phyloP scores from a whole-genome alignment of 108 stramenopile species.

The Skeletonema marinoi region DNA sequence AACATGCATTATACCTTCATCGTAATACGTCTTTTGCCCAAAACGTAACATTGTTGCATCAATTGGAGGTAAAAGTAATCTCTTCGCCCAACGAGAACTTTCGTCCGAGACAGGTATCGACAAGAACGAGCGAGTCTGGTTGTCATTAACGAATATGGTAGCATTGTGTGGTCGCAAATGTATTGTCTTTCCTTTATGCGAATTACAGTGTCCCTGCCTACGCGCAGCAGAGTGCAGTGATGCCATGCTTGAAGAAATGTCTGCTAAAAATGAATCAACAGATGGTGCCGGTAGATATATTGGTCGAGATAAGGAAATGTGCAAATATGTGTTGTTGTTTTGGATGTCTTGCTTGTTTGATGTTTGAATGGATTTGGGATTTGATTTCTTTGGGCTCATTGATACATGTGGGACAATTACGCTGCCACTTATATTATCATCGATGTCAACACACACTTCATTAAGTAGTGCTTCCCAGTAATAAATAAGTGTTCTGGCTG shows the following conservation, averaged over 20 bases:
- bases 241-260: slow-evolving; percentile 24
- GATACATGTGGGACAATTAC: slow-evolving; percentile 36
- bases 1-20: slow-evolving; percentile 38
- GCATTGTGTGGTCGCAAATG: slow-evolving; percentile 26
- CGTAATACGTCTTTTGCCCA: slow-evolving; percentile 35
- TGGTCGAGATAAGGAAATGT: slow-evolving; percentile 39
- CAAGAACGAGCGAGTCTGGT: slow-evolving; percentile 32
- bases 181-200: slow-evolving; percentile 9
- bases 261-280: slow-evolving; percentile 29
- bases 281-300: slow-evolving; percentile 40
- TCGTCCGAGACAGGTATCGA: slow-evolving; percentile 27
- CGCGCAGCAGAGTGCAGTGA: slow-evolving; percentile 3
- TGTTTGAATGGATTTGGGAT: background rate
- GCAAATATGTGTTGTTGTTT: slow-evolving; percentile 4
- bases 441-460: background rate
- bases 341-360: background rate
- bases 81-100: slow-evolving; percentile 30
- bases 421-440: background rate
- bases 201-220: background rate
- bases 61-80: slow-evolving; percentile 28
- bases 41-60: slow-evolving; percentile 35
- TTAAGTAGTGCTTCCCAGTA: slow-evolving; percentile 9
- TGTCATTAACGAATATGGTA: slow-evolving; percentile 32
- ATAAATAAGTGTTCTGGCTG: slow-evolving; percentile 21
- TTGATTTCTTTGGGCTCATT: slow-evolving; percentile 10